A percentile compares a stretch with the other conserved stretches of the same genome.
These are phyloP conservation scores for Fagopyrum esculentum DNA, from an alignment of 148 eudicot genomes.

Conservation along the genomic window DNA sequence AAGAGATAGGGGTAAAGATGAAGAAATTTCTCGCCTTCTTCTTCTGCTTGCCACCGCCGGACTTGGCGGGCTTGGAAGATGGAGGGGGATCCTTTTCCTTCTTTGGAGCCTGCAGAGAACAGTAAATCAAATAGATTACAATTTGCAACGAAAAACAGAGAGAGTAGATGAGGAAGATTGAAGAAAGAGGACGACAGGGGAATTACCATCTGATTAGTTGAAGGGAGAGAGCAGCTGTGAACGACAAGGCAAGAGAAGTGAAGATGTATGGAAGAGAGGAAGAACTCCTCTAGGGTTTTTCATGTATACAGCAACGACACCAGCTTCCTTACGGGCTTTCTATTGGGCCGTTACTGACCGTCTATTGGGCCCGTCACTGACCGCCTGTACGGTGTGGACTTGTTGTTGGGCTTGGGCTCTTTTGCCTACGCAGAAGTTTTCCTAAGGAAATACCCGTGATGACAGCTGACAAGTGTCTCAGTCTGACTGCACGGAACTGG, in stretches of 20 bases:
- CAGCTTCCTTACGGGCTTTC: background rate
- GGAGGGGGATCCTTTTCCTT: conserved; percentile 29
- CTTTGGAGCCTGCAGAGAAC: conserved; percentile 22
- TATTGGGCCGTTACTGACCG: background rate
- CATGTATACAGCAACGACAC: background rate
- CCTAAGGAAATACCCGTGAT: no score
- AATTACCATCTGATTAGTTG: background rate
- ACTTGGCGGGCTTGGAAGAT: conserved; percentile 29
- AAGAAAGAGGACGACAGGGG: background rate
- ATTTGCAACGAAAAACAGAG: background rate
- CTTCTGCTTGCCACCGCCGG: conserved; percentile 30
- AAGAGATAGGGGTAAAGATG: background rate
- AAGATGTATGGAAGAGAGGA: background rate
- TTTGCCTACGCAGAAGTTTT: no score
- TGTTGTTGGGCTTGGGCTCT: background rate
- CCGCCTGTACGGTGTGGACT: background rate
- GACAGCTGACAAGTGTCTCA: no score
- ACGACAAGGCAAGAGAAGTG: background rate
- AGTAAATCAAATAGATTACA: background rate
- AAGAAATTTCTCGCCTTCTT: conserved; percentile 20
- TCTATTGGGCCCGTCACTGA: background rate
- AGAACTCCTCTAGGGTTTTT: background rate
- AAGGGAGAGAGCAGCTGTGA: background rate
- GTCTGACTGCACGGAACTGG: no score
- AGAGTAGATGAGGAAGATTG: background rate